Conservation (phyloP, 768 basidiomycete genomes). For the Krasilnikovozyma curviuscula region DNA sequence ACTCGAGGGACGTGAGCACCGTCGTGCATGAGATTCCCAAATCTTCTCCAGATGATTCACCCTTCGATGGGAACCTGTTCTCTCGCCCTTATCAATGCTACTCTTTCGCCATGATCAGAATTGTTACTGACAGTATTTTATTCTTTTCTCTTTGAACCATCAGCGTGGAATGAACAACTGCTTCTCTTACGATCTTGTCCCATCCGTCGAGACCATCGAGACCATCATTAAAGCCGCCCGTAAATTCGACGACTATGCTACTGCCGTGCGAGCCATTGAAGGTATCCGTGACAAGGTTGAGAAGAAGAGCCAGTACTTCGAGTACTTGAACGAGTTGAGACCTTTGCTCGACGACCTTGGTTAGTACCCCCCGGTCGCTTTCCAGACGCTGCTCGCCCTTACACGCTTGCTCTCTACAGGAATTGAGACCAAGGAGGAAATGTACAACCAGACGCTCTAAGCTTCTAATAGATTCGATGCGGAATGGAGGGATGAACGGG, state of each 20-base stretch:
- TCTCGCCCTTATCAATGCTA: too few species aligned
- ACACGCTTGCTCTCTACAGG: too few species aligned
- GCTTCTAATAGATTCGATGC: too few species aligned
- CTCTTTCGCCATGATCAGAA: too few species aligned
- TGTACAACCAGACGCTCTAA: too few species aligned
- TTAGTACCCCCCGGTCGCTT: slow-evolving; percentile 26
- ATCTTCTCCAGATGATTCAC: too few species aligned
- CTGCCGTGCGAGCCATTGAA: slow-evolving; percentile 89
- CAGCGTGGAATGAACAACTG: slow-evolving; percentile 99
- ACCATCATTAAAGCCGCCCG: slow-evolving; percentile 71
- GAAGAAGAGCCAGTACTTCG: slow-evolving; percentile 84
- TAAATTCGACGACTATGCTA: slow-evolving; percentile 89
- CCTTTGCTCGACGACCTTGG: slow-evolving; percentile 78
- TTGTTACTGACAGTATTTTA: neutral
- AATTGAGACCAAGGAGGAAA: too few species aligned
- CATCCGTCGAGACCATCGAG: slow-evolving; percentile 62
- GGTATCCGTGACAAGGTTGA: slow-evolving; percentile 94
- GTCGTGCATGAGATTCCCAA: too few species aligned
- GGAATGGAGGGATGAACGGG: too few species aligned
- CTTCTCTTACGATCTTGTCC: slow-evolving; percentile 94
- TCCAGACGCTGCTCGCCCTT: too few species aligned
- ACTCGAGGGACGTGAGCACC: too few species aligned
- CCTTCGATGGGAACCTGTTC: too few species aligned
- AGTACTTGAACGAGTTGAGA: slow-evolving; percentile 79
- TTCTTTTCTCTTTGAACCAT: neutral